Base-by-base conservation (phyloP, 257 asterid genomes). In the Lycium barbarum region DNA sequence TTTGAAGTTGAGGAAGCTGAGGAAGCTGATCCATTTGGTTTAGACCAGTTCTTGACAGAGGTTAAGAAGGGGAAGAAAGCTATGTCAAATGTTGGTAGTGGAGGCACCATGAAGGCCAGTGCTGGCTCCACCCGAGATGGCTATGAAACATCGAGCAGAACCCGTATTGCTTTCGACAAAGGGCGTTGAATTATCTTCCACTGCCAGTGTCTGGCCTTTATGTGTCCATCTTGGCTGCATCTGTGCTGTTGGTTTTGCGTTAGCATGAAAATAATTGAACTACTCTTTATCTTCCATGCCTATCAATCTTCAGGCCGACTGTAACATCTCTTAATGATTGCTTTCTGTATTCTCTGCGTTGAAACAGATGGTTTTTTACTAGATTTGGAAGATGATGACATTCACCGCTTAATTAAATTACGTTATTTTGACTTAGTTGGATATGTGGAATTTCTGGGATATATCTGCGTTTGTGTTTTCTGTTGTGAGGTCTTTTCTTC, bases 61-160 rank as follows among this genome's bases (percentile, higher is more conserved):
- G 99, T 96, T 22, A 95, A 96, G 87, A 93, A 93, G 11, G 98
- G 99, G 6, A 95, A 93, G 91, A 96, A 91, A 72, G 97, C 98
- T 33, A 89, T 95, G 88, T 97, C 93, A 65, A 95, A 90, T 79
- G 89, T 93, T 62, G 99, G 98, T 57, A 88, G 91, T 53, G 91
- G 89, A 15, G 91, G 92, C 38, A 88, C 92, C 10, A 87, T 90
- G 92, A 90, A 85, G 86, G 91, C 91, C 35, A 88, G 87, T 85
- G 92, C 91, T 51, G 92, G 92, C 45, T 88, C 92, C 66, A 88
- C 86, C 55, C 87, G 91, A 82, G 91, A 90, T 88, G 91, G 89
- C 59, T 79, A 38, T 81, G 91, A 86, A 84, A 85, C 86, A 79
- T 90, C 92, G 3, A 78, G 89, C 71, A 85, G 92, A 88, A 74